A percentile compares a stretch with the other conserved stretches of the same genome.
phyloP scores from a whole-genome alignment of 495 filamentous ascomycete genomes.

The Cercophora sp. region DNA sequence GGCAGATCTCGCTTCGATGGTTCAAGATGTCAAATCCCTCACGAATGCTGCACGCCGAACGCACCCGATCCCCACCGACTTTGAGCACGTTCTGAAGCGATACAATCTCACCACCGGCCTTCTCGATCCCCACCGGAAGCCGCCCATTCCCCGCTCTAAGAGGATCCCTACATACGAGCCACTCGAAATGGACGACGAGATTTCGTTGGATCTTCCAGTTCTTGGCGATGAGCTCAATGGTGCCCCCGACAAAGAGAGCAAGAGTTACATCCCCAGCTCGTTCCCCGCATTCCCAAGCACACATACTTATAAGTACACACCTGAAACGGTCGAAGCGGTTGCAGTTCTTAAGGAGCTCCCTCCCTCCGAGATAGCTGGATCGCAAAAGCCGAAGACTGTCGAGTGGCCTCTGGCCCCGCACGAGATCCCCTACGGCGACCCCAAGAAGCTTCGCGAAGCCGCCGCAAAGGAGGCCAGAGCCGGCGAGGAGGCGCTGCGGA shows the following conservation, averaged over 20 bases:
- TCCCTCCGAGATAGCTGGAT: slow-evolving; percentile 6
- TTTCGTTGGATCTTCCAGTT: slow-evolving; percentile 34
- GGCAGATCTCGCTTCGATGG: slow-evolving; percentile 34
- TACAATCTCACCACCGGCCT: slow-evolving; percentile 33
- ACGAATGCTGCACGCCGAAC: slow-evolving; percentile 36
- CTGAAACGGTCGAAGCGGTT: slow-evolving; percentile 27
- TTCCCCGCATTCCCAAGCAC: slow-evolving; percentile 45
- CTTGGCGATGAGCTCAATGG: slow-evolving; percentile 41
- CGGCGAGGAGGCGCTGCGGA: slow-evolving; percentile 41
- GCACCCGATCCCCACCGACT: slow-evolving; percentile 35
- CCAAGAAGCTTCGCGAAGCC: slow-evolving; percentile 39
- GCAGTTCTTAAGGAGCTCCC: slow-evolving; percentile 21
- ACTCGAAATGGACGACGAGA: slow-evolving; percentile 25
- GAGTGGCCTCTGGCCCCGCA: slow-evolving; percentile 27
- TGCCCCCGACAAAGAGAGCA: slow-evolving; percentile 36
- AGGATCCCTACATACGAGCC: slow-evolving; percentile 29
- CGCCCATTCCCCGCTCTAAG: slow-evolving; percentile 31
- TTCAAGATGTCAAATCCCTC: slow-evolving; percentile 26
- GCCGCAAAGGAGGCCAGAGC: slow-evolving; percentile 44
- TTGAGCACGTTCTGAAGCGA: slow-evolving; percentile 32
- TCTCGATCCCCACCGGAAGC: slow-evolving; percentile 39
- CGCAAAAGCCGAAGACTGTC: slow-evolving; percentile 15
- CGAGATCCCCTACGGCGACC: slow-evolving; percentile 30
- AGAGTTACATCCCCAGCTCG: slow-evolving; percentile 38
- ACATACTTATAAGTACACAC: slow-evolving; percentile 45